Evolutionary conservation across 257 asterid genomes (phyloP), one percentile per base, ranked within the genome.

Genomic region (Asclepias syriaca): DNA sequence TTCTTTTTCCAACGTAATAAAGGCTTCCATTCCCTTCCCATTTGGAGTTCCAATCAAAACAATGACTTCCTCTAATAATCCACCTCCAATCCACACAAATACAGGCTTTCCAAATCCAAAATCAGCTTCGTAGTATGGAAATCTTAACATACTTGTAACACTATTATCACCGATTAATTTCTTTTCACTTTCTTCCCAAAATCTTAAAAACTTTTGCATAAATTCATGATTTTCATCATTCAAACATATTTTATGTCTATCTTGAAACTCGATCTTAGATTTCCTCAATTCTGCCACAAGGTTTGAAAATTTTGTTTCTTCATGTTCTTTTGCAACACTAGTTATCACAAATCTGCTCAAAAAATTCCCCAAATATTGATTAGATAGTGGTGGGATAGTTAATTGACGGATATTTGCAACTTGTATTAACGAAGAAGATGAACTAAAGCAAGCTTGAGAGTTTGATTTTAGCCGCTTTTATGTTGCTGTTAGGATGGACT

Each of bases 81-180:
- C 27, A 24, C 27, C 27, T 43, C 48, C 68, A 0, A 78, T 14
- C 39, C 75, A 24, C 65, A 73, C 81, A 18, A 43, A 50, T 18
- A 34, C 37, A 2, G 78, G 78, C 48, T 32, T 43, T 32, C 75
- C 82, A 75, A 75, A 78, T 16, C 82, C 75, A 66, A 68, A 78
- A 6, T 73, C 77, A 3, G 29, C 34, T 4, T 65, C 2, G 15
- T 77, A 65, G 3, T 64, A 27, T 1, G 72, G 72, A 40, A 45
- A 71, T 22, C 29, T 21, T 6, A 39, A 51, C 15, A 34, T 1
- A 40, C 64, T 71, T 0, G 27, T 37, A 37, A 18, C 46, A 3
- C 0, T 19, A 19, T 4, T 61, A 6, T n/a, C n/a, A 10, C 39
- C 18, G 0, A 5, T 7, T 27, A 18, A 46, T 58, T 39, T 40